phyloP scores from a whole-genome alignment of 148 eudicot species.

The Amaranthus hypochondriacus region DNA sequence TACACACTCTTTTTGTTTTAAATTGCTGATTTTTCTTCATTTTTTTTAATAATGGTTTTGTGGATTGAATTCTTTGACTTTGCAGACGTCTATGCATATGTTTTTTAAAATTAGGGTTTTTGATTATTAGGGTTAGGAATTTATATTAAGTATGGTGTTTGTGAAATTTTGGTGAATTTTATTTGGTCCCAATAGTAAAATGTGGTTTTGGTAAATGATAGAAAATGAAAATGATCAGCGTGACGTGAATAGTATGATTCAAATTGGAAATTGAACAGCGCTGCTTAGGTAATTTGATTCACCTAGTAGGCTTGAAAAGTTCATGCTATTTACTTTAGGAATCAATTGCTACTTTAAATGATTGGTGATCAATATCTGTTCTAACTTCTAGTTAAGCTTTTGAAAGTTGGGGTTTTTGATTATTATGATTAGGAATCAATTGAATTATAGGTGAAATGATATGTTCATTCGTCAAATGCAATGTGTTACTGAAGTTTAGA shows the following conservation, averaged over 20 bases:
- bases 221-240: too few species aligned
- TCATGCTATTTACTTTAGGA: too few species aligned
- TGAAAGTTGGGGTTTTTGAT: too few species aligned
- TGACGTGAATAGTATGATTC: too few species aligned
- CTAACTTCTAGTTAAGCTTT: too few species aligned
- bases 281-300: background rate
- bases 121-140: background rate
- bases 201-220: background rate
- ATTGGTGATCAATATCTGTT: too few species aligned
- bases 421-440: too few species aligned
- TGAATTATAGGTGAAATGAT: too few species aligned
- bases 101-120: background rate
- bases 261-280: background rate
- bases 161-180: background rate
- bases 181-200: background rate
- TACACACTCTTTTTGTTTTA: background rate
- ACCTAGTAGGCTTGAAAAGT: too few species aligned
- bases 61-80: constrained; percentile 2
- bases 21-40: background rate
- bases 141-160: constrained; percentile 4
- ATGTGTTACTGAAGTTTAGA: too few species aligned
- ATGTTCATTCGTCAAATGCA: too few species aligned
- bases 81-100: background rate
- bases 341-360: too few species aligned
- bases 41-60: background rate